These are phyloP conservation scores for Hanseniaspora uvarum DNA, from an alignment of 1,139 yeast genomes.

Conservation along the genomic window DNA sequence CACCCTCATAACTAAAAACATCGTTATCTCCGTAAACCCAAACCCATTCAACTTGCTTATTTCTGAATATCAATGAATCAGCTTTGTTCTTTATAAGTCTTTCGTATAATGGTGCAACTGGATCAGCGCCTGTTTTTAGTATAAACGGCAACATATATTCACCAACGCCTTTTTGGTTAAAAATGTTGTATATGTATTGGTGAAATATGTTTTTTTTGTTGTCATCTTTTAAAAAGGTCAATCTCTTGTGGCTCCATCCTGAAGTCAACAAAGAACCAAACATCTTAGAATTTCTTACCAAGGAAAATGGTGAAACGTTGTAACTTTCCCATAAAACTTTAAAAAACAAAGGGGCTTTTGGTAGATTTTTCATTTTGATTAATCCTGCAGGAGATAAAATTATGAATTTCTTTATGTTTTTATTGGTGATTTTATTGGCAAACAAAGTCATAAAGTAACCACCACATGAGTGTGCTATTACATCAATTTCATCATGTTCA, in stretches of 20 bases:
- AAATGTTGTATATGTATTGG: conserved; percentile 57
- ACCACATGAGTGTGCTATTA: conserved; percentile 88
- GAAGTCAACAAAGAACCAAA: conserved; percentile 62
- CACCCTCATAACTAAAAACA: conserved; percentile 66
- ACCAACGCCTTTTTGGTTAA: conserved; percentile 63
- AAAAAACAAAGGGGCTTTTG: conserved; percentile 53
- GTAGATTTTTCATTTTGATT: conserved; percentile 35
- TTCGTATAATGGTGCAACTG: conserved; percentile 50
- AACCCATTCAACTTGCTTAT: conserved; percentile 33
- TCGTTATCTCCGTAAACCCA: conserved; percentile 71
- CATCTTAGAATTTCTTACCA: conserved; percentile 55
- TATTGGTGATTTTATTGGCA: conserved; percentile 39
- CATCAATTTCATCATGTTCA: conserved; percentile 40
- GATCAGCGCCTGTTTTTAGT: conserved; percentile 66
- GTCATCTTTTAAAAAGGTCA: conserved; percentile 36
- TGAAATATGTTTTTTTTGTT: conserved; percentile 41
- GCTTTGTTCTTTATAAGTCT: conserved; percentile 33
- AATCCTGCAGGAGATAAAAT: conserved; percentile 81
- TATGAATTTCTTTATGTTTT: conserved; percentile 53
- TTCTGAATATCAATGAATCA: conserved; percentile 33
- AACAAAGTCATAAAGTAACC: conserved; percentile 76
- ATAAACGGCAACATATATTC: conserved; percentile 63
- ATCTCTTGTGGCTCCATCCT: conserved; percentile 67
- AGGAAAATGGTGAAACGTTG: conserved; percentile 58
- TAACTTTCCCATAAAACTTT: conserved; percentile 50